phyloP scores from a whole-genome alignment of 2,329 filamentous ascomycete genomes.

The Alternaria triticina region DNA sequence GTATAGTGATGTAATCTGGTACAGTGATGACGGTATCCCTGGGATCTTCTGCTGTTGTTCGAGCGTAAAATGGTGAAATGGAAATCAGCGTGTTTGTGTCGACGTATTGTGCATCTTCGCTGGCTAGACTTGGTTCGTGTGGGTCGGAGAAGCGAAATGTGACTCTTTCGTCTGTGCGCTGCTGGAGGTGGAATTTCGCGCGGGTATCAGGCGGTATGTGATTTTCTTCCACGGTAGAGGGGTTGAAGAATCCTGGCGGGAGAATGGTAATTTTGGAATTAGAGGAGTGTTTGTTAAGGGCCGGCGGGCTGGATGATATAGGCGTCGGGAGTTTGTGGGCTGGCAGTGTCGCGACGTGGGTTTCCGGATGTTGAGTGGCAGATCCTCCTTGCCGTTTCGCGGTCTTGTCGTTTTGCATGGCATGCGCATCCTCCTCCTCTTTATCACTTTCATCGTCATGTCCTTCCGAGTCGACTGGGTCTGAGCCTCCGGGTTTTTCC shows the following conservation, averaged over 20 bases:
- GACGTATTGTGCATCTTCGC: not conserved
- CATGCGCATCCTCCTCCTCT: not conserved
- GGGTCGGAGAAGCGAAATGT: not conserved
- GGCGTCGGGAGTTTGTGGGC: not conserved
- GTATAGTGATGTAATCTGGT: not conserved
- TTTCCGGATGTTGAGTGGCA: not conserved
- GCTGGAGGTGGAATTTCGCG: slow-evolving; percentile 6
- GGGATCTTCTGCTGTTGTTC: not conserved
- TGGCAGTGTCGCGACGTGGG: not conserved
- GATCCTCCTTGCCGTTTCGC: not conserved
- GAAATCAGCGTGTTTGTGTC: not conserved
- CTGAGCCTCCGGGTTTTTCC: not conserved
- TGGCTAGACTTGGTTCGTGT: not conserved
- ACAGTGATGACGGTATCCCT: not conserved
- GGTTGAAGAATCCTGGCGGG: not conserved
- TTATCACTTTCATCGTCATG: not conserved
- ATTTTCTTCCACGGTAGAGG: not conserved
- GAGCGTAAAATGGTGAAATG: not conserved
- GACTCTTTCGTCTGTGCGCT: not conserved
- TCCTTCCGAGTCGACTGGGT: not conserved
- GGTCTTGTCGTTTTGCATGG: not conserved
- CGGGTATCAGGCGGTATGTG: not conserved
- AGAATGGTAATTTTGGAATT: not conserved
- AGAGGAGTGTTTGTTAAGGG: not conserved
- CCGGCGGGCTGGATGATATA: not conserved